phyloP scores from a whole-genome alignment of 129 eudicot species.

The Dittrichia graveolens region DNA sequence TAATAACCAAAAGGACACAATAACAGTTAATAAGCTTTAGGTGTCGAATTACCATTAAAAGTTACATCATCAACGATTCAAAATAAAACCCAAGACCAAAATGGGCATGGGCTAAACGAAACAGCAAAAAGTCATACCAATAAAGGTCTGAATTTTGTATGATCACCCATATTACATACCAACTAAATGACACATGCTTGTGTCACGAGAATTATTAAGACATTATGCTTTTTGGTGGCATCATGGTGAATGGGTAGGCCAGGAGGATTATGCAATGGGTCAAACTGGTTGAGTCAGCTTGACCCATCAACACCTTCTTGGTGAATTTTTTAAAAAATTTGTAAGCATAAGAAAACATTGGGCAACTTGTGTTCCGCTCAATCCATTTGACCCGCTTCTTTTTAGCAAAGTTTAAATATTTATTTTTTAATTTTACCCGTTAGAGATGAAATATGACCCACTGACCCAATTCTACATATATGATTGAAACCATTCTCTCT shows the following conservation, averaged over 20 bases:
- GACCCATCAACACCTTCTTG: not conserved
- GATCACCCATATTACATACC: not conserved
- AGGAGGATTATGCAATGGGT: not conserved
- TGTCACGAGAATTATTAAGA: not conserved
- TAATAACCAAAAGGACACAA: not conserved
- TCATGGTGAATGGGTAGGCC: not conserved
- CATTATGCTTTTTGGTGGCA: not conserved
- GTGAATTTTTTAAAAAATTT: not conserved
- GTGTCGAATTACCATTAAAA: conserved; percentile 1
- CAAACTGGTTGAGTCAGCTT: not conserved
- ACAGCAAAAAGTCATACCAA: conserved; percentile 3
- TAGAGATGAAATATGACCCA: not conserved
- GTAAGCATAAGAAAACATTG: not conserved
- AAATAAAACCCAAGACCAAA: not conserved
- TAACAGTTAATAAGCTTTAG: conserved; percentile 1
- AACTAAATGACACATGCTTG: not conserved
- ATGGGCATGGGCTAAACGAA: not conserved
- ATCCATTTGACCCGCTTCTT: not conserved
- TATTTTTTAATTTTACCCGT: not conserved
- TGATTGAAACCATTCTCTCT: not conserved
- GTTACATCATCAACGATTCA: not conserved
- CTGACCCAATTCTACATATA: not conserved
- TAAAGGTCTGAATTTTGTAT: not conserved
- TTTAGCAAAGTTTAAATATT: not conserved
- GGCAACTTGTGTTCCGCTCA: not conserved